phyloP scores from a whole-genome alignment of 2,329 filamentous ascomycete genomes.

The Polytolypa hystricis region DNA sequence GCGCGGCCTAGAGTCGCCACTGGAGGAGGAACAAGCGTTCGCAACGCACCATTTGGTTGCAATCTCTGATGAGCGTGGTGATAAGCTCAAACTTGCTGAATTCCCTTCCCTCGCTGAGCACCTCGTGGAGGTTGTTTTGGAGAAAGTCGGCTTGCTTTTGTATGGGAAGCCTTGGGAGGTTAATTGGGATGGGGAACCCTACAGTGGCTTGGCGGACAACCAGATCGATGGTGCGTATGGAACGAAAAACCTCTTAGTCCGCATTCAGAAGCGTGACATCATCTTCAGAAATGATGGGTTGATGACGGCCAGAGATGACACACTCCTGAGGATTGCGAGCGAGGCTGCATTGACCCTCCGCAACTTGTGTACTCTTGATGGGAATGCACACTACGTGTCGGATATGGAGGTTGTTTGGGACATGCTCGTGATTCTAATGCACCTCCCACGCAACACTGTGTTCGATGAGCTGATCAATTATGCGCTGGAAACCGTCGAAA shows the following conservation, averaged over 20 bases:
- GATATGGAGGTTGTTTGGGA: conserved; percentile 57
- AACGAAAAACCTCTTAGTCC: conserved; percentile 60
- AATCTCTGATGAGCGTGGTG: conserved; percentile 86
- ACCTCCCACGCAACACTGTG: conserved; percentile 57
- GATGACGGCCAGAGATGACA: conserved; percentile 58
- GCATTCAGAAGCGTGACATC: conserved; percentile 53
- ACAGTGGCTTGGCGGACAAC: conserved; percentile 37
- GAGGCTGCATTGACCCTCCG: conserved; percentile 80
- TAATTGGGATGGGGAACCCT: conserved; percentile 51
- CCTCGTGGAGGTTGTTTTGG: conserved; percentile 71
- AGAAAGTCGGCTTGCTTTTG: conserved; percentile 60
- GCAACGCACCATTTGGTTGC: conserved; percentile 88
- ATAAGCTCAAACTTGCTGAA: conserved; percentile 90
- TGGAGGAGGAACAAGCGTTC: conserved; percentile 78
- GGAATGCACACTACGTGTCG: conserved; percentile 75
- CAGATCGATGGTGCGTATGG: conserved; percentile 55
- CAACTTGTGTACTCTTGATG: conserved; percentile 89
- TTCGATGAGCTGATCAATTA: conserved; percentile 82
- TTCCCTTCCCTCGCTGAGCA: conserved; percentile 83
- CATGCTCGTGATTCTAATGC: conserved; percentile 69
- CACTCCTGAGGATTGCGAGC: conserved; percentile 63
- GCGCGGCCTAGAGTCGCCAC: conserved; percentile 67
- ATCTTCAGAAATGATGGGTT: conserved; percentile 54
- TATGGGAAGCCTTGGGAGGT: conserved; percentile 75
- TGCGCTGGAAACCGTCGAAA: conserved; percentile 81